Base-by-base conservation (phyloP, 2,329 filamentous ascomycete species). In the Hypoxylon sp. region DNA sequence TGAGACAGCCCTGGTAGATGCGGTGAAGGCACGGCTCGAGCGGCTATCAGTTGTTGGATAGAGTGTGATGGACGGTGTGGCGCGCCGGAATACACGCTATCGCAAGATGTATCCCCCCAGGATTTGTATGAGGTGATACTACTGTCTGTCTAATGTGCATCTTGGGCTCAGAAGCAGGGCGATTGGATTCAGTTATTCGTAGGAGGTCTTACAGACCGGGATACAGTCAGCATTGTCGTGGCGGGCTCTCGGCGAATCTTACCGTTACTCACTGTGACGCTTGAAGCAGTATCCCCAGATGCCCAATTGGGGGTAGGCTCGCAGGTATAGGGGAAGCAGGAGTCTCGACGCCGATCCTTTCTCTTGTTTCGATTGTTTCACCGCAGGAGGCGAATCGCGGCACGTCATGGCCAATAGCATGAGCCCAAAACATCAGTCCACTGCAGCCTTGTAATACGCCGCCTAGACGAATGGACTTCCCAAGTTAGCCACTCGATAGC, bases 1-100 rank as follows among this genome's bases (percentile, higher is more conserved):
- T 29, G 90, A 93, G 80, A 87, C 87, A 51, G 89, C 89, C 4
- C 78, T 93, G 74, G 88, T 93, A 5, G 90, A 92, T 72, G 90
- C 88, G 22, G 86, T 92, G 22, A 89, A 86, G 71, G 84, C 84
- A 63, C 84, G 90, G 63, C 79, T 93, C 69, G 87, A 90, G 77
- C 86, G 84, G 68, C 80, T 93, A 59, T 82, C 79, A 46, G 69
- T 82, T 55, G 69, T 63, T 61, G 69, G 71, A 55, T 26, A 47
- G 58, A 52, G 59, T 58, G 31, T 50, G 31, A 53, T 50, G 53
- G 46, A 37, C 51, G 54, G 61, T 44, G 65, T 63, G 66, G 67
- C 55, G 57, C 60, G 24, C 51, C 42, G 46, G 51, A 59, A 68
- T 63, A 55, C 57, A 66, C 61, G 44, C 58, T 44, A 52, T 68